A percentile compares a stretch with the other conserved stretches of the same genome.
These are phyloP conservation scores for Aureobasidium subglaciale DNA, from an alignment of 2,329 filamentous ascomycete species.

Conservation along the genomic window DNA sequence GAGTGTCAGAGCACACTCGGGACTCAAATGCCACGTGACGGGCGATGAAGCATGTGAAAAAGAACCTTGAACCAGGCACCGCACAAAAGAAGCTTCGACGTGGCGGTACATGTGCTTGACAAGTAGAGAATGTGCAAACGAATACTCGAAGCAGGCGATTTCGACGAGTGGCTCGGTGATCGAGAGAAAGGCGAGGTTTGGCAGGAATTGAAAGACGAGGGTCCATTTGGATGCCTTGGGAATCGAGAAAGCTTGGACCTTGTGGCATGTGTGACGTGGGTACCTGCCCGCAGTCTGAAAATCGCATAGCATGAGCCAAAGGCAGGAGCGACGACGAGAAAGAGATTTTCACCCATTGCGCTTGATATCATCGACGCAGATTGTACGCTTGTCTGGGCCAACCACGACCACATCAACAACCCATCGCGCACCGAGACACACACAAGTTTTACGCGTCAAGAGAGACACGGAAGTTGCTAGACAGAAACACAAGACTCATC, in stretches of 20 bases:
- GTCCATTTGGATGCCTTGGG: background rate
- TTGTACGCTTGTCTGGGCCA: background rate
- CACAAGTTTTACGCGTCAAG: background rate
- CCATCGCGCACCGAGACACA: background rate
- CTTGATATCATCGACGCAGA: background rate
- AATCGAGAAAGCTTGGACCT: slow-evolving; percentile 6
- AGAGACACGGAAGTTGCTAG: slow-evolving; percentile 10
- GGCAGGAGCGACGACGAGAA: slow-evolving; percentile 7
- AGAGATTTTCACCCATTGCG: slow-evolving; percentile 7
- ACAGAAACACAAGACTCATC: slow-evolving; percentile 1
- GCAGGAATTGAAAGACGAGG: background rate
- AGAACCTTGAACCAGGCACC: background rate
- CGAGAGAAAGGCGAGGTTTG: background rate
- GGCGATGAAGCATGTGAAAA: background rate
- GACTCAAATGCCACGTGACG: background rate
- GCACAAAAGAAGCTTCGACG: background rate
- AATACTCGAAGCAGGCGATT: background rate
- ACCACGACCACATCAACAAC: background rate
- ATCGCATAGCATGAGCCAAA: slow-evolving; percentile 8
- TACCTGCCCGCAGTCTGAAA: background rate
- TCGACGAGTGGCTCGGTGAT: background rate
- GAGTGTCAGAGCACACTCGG: background rate
- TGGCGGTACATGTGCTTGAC: background rate
- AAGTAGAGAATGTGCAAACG: background rate
- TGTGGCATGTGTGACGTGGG: slow-evolving; percentile 1